Evolutionary conservation across 2,329 filamentous ascomycete genomes (phyloP).

Genomic region (Aspergillus sp.): DNA sequence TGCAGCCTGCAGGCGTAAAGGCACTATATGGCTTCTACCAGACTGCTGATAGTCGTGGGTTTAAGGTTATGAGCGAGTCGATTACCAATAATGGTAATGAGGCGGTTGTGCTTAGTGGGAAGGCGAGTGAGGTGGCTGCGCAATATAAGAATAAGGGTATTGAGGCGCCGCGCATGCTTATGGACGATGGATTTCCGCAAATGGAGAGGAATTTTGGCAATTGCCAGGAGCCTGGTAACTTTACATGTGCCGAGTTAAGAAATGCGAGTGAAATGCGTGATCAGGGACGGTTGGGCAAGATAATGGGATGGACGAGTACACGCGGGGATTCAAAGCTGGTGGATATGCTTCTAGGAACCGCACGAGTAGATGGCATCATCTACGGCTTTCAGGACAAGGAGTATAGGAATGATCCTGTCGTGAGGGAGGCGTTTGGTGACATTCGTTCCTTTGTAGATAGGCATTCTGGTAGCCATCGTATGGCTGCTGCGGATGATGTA

Average conservation of each 20-base stretch:
- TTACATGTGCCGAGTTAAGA: background rate
- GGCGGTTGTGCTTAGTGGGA: background rate
- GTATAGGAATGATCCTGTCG: background rate
- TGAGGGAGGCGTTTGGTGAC: background rate
- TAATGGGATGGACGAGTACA: background rate
- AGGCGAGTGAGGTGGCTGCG: background rate
- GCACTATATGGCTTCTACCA: background rate
- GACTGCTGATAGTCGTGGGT: background rate
- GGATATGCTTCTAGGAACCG: background rate
- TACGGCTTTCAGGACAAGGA: background rate
- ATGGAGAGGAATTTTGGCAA: background rate
- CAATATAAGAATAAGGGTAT: background rate
- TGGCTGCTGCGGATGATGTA: background rate
- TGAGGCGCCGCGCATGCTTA: background rate
- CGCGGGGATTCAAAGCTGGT: background rate
- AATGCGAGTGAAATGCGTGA: background rate
- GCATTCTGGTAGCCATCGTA: background rate
- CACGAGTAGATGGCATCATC: background rate
- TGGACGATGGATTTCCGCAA: background rate
- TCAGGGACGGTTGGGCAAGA: background rate
- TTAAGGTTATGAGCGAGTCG: background rate
- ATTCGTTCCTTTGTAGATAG: background rate
- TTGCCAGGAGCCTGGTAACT: background rate
- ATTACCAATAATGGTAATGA: background rate
- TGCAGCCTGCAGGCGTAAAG: background rate